These are phyloP conservation scores for Raddia guianensis DNA, from an alignment of 176 grass and related monocot genomes.

Conservation along the genomic window DNA sequence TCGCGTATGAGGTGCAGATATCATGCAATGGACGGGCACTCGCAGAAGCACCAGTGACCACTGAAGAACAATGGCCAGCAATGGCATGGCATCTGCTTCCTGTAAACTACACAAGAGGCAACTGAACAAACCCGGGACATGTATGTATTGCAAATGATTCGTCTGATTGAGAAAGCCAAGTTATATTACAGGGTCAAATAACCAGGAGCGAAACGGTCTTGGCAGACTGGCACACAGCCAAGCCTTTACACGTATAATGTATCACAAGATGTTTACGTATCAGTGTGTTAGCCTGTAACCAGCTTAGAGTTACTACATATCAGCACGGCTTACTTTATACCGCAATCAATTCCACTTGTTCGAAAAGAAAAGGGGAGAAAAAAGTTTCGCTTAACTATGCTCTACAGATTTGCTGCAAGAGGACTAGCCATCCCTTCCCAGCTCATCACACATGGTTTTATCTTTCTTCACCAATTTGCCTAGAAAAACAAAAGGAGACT, in stretches of 20 bases:
- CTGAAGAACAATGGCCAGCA: too few relatives aligned
- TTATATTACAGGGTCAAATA: conserved; percentile 6
- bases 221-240: not conserved
- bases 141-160: not conserved
- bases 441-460: not conserved
- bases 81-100: too few relatives aligned
- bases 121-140: not conserved
- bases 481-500: not conserved
- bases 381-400: conserved; percentile 11
- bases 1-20: too few relatives aligned
- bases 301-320: not conserved
- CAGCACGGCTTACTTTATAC: conserved; percentile 3
- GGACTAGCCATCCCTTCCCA: conserved; percentile 8
- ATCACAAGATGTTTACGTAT: not conserved
- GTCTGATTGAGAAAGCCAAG: not conserved
- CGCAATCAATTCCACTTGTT: not conserved
- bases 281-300: not conserved
- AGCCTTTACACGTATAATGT: not conserved
- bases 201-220: not conserved
- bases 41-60: too few relatives aligned
- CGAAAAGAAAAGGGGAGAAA: not conserved
- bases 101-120: too few relatives aligned
- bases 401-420: conserved; percentile 28
- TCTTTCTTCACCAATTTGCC: conserved; percentile 11
- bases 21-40: too few relatives aligned